Conservation (phyloP, 805 yeast genomes). For the Hemisphaericaspora nanyangensis region DNA sequence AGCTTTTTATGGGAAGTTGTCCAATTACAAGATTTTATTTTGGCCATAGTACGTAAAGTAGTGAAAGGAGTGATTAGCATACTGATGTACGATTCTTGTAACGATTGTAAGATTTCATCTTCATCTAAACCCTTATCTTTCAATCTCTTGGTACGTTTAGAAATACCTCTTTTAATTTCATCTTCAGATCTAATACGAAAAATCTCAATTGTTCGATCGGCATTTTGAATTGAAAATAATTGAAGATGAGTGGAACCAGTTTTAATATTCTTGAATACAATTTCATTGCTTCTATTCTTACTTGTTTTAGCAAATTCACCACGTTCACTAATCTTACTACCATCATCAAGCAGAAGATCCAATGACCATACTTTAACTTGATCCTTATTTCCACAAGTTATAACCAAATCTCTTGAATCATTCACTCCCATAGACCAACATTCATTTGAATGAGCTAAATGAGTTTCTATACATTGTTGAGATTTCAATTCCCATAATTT, state of each 20-base stretch:
- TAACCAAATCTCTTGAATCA: slow-evolving; percentile 34
- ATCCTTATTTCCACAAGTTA: slow-evolving; percentile 78
- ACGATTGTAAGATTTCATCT: slow-evolving; percentile 49
- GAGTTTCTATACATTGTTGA: slow-evolving; percentile 91
- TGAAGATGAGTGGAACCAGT: slow-evolving; percentile 23
- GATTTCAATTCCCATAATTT: slow-evolving; percentile 91
- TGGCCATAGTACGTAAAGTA: slow-evolving; percentile 58
- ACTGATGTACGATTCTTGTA: slow-evolving; percentile 46
- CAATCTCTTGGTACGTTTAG: slow-evolving; percentile 74
- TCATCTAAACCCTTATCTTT: slow-evolving; percentile 60
- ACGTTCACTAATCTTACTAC: slow-evolving; percentile 45
- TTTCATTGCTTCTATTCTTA: slow-evolving; percentile 61
- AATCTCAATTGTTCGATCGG: slow-evolving; percentile 76
- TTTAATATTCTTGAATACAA: slow-evolving; percentile 45
- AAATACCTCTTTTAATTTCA: slow-evolving; percentile 74
- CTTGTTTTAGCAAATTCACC: slow-evolving; percentile 76
- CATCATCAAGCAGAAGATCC: slow-evolving; percentile 51
- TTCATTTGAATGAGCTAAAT: slow-evolving; percentile 88
- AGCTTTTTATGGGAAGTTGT: slow-evolving; percentile 45
- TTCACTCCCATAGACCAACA: slow-evolving; percentile 78
- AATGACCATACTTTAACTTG: slow-evolving; percentile 81
- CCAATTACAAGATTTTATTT: slow-evolving; percentile 69
- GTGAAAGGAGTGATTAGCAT: slow-evolving; percentile 68
- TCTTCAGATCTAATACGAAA: slow-evolving; percentile 72
- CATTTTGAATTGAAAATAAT: slow-evolving; percentile 68